Evolutionary conservation across 2,329 filamentous ascomycete species (phyloP), one percentile per base, ranked within the genome.

Genomic region (Thielaviopsis ethacetica): DNA sequence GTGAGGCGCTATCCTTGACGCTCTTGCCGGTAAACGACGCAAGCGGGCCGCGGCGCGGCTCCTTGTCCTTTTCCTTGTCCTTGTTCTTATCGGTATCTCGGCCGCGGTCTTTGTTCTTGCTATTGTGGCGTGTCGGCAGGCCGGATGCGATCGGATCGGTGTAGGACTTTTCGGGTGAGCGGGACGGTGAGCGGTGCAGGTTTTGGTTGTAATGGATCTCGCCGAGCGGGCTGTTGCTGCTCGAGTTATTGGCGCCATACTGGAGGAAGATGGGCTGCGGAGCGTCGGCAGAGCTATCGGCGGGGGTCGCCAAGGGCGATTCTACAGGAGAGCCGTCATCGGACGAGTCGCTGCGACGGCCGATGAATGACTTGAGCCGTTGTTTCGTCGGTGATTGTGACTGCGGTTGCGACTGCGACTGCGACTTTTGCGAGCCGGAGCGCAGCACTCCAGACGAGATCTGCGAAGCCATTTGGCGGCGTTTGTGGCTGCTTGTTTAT

Each of bases 11-110:
- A 15, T 60, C 59, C 24, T 58, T 61, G 10, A 59, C 19, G 10
- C 30, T 53, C 10, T 22, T 44, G 13, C 56, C 59, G 2, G 53
- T 56, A 27, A 61, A 61, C 12, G 56, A 54, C 19, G 59, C 54
- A 12, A 60, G 22, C 13, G 59, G 55, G 7, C 59, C 59, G 15
- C 38, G 38, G 10, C 38, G 38, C 12, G 38, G 13, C 38, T 41
- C 38, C 12, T 41, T 41, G 13, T 30, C 54, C 27, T 54, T 41
- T 57, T 44, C 26, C 21, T 22, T 21, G n/a, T 19, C 47, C 50
- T 19, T 19, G 4, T 38, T 57, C 54, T 49, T 74, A 61, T 67
- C 63, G 50, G 64, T 54, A 56, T 75, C 74, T 62, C 69, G 74
- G 49, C 65, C 64, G 24, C 67, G 59, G 17, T 61, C 59, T 50